Evolutionary conservation across 2,329 filamentous ascomycete genomes (phyloP), one percentile per base, ranked within the genome.

Genomic region (Grosmannia huntii): DNA sequence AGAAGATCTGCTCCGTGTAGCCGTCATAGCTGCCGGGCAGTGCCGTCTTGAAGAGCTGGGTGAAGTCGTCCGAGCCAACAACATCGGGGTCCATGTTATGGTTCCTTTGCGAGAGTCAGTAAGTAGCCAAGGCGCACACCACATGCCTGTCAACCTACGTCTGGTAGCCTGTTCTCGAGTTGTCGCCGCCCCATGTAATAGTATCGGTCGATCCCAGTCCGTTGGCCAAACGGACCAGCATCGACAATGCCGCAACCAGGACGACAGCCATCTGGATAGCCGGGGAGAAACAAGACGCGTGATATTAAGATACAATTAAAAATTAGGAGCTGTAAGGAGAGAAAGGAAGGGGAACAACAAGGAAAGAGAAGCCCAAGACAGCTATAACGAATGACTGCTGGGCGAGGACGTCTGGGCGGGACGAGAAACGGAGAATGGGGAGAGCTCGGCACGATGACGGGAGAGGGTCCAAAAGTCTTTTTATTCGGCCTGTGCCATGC

Each of bases 81-180:
- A 83, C 70, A 16, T 76, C 72, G 1, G 82, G 82, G 64, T 84
- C 80, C 76, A 85, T 79, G 67, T 84, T 84, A 65, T 85, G 81
- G 64, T 81, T 84, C 23, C 67, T n/a, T n/a, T 69, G 52, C 6
- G 11, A 23, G 28, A 36, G 31, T 62, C 51, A 62, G 56, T 51
- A 10, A 50, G 27, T 27, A 33, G 31, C 31, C 31, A 36, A 53
- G 3, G 23, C 12, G 25, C 14, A 11, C 16, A 10, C 36, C 16
- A 53, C 48, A 12, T 19, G 11, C 5, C 3, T 41, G 33, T 16
- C 23, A 5, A 62, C 74, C 66, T 63, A 79, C 77, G 71, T 73
- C 65, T 79, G 76, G 65, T 82, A 82, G 31, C 79, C 78, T 14
- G 73, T 66, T 55, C 79, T 69, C 12, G 76, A 73, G 64, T 80